Conservation (phyloP, 768 basidiomycete species). For the Collybia mongolica region DNA sequence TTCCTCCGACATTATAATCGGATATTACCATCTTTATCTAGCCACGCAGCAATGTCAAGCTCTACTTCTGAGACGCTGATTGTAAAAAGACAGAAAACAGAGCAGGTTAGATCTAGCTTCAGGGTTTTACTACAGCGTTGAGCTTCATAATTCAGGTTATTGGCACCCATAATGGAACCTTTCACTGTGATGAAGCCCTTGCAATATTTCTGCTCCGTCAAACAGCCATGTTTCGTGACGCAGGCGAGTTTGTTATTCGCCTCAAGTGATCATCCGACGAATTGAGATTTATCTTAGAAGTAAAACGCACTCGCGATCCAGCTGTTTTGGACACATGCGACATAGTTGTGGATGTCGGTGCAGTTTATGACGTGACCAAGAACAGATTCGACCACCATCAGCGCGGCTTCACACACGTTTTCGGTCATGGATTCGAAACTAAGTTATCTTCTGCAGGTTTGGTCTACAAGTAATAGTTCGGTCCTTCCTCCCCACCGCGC, state of each 20-base stretch:
- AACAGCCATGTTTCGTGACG: slow-evolving; percentile 71
- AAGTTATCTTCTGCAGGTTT: slow-evolving; percentile 93
- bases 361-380: slow-evolving; percentile 56
- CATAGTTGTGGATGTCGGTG: slow-evolving; percentile 97
- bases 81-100: slow-evolving; percentile 44
- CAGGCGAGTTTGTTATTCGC: slow-evolving; percentile 45
- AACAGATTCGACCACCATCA: slow-evolving; percentile 96
- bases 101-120: slow-evolving; percentile 17
- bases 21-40: too few species aligned
- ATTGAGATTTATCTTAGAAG: slow-evolving; percentile 29
- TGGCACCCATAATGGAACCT: slow-evolving; percentile 93
- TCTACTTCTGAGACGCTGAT: slow-evolving; percentile 19
- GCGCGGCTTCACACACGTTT: slow-evolving; percentile 85
- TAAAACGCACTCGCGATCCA: slow-evolving; percentile 77
- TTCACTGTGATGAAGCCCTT: slow-evolving; percentile 96
- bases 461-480: slow-evolving; percentile 76
- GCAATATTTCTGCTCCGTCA: slow-evolving; percentile 87
- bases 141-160: slow-evolving; percentile 58
- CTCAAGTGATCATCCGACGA: too few species aligned
- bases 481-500: too few species aligned
- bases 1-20: too few species aligned
- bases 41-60: background rate
- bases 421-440: slow-evolving; percentile 83
- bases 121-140: background rate
- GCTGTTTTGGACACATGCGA: slow-evolving; percentile 74